Percentiles rank a stretch among this genome's conserved stretches.
phyloP scores from a whole-genome alignment of 345 rosid species.

The Excoecaria agallocha region DNA sequence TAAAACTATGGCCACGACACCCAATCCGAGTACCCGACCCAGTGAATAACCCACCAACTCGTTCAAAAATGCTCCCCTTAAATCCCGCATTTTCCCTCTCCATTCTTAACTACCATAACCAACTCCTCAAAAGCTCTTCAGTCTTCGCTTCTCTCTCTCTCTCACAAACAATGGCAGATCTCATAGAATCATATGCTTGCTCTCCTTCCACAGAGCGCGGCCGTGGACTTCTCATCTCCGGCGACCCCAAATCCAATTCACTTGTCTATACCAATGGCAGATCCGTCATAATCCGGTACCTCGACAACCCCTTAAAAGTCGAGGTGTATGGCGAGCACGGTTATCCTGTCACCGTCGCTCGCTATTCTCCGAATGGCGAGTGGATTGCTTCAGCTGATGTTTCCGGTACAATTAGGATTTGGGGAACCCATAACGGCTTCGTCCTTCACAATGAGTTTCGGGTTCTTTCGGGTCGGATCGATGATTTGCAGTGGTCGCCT shows the following conservation, averaged over 20 bases:
- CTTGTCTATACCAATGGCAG: conserved; percentile 81
- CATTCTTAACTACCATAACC: background rate
- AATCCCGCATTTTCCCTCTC: conserved; percentile 2
- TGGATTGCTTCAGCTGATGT: conserved; percentile 95
- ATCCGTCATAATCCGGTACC: conserved; percentile 78
- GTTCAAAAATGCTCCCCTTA: background rate
- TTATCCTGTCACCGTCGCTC: conserved; percentile 85
- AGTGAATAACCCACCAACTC: background rate
- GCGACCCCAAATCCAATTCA: conserved; percentile 62
- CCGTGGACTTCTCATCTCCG: conserved; percentile 78
- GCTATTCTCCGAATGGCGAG: conserved; percentile 94
- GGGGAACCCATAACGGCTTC: conserved; percentile 73
- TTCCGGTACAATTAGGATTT: conserved; percentile 84
- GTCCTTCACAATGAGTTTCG: conserved; percentile 88
- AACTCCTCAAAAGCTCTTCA: background rate
- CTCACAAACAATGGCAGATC: conserved; percentile 16
- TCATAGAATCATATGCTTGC: conserved; percentile 71
- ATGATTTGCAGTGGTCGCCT: conserved; percentile 95
- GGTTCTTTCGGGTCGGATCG: conserved; percentile 90
- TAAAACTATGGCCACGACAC: background rate
- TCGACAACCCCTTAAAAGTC: conserved; percentile 68
- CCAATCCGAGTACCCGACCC: background rate
- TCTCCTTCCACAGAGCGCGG: conserved; percentile 95
- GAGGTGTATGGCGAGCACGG: conserved; percentile 86
- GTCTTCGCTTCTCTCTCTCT: background rate